Evolutionary conservation across 202 grass and related monocot genomes (phyloP), one percentile per base, ranked within the genome.

Genomic region (Zoysia matrella): DNA sequence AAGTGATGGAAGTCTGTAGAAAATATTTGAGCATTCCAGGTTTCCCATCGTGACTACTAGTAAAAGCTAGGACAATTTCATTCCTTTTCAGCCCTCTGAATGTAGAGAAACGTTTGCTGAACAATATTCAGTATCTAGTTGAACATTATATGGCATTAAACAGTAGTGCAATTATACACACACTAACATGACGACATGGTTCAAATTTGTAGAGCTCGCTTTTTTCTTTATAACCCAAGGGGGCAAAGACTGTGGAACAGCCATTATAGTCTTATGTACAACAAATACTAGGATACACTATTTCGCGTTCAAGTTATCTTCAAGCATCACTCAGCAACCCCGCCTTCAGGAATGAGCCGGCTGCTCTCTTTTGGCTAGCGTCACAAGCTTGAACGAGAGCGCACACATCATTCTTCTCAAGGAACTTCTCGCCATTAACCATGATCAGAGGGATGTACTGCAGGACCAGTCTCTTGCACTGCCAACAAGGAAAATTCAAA

Each of bases 391-490:
- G 90, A 47, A 90, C 56, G n/a, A 80, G 48, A 3, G 61, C 95
- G 22, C 22, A 30, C 22, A 30, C 22, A 30, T 30, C 22, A 30
- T 30, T 30, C 22, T 30, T 30, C 22, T 30, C 22, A 30, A 30
- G 22, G 22, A 30, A 30, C 22, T 30, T 30, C 22, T 30, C 22
- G 22, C 22, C 86, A 42, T 93, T 98, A 16, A 90, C 72, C 44
- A 98, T 65, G 75, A 98, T 90, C 48, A 95, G 92, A 53, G 92
- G 95, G 7, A 82, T 50, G 60, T 95, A 98, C 36, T 93, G 82
- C 66, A 98, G 88, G 83, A 98, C 92, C 88, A 98, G 42, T 62
- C 75, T 88, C 92, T 98, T 98, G 90, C 95, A 98, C 95, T 98
- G 84, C 47, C 36, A 85, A 36, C 30, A 77, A 14, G 6, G 16